Conservation (phyloP, 768 basidiomycete species). For the Tulasnella sp. region DNA sequence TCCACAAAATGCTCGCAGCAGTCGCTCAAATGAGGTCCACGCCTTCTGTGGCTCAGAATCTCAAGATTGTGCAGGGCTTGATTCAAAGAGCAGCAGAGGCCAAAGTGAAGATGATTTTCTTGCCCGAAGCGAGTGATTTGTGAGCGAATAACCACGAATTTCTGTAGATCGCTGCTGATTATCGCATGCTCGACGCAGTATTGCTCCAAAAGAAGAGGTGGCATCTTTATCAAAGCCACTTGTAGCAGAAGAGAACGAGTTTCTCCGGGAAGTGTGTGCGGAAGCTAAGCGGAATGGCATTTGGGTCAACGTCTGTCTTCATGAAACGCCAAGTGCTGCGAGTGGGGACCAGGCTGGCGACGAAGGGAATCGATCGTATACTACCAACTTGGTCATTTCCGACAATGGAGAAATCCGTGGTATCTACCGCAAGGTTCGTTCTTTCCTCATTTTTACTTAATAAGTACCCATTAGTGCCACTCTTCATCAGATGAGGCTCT, state of each 20-base stretch:
- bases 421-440: conserved; percentile 13
- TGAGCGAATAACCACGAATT: neutral
- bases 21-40: conserved; percentile 17
- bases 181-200: neutral
- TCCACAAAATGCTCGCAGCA: conserved; percentile 9
- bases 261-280: conserved; percentile 6
- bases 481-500: conserved; percentile 15
- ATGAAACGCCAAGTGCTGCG: conserved; percentile 14
- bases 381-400: conserved; percentile 19
- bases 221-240: conserved; percentile 11
- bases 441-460: neutral
- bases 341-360: neutral
- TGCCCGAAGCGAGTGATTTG: conserved; percentile 20
- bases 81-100: conserved; percentile 14
- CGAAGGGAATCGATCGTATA: conserved; percentile 13
- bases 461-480: neutral
- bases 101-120: conserved; percentile 18
- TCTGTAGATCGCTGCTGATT: neutral
- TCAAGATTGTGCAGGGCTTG: conserved; percentile 6
- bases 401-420: neutral
- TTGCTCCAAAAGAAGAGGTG: conserved; percentile 16
- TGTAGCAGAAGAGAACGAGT: conserved; percentile 11
- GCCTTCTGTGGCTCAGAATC: conserved; percentile 14
- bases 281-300: conserved; percentile 10
- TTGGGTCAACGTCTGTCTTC: conserved; percentile 19